A percentile compares a stretch with the other conserved stretches of the same genome.
Conservation (phyloP, 2,329 filamentous ascomycete genomes). For the Xylariaceae sp. region DNA sequence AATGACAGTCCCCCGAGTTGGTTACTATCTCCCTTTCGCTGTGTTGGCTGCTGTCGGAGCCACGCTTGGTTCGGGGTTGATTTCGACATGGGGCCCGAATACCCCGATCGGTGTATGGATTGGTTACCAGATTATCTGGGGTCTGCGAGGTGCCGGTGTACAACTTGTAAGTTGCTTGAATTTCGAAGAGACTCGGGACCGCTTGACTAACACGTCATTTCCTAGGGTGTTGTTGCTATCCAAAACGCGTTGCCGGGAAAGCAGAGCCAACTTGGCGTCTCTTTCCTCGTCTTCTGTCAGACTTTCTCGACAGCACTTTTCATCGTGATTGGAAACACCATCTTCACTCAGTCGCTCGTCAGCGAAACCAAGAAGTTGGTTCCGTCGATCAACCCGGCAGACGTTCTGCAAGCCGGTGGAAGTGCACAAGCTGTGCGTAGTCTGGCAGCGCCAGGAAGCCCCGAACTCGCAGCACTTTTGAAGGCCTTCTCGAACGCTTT, state of each 20-base stretch:
- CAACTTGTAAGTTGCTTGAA: conserved; percentile 22
- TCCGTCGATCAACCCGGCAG: conserved; percentile 25
- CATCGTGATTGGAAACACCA: conserved; percentile 28
- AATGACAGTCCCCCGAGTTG: conserved; percentile 25
- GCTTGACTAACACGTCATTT: not conserved
- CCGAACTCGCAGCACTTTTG: conserved; percentile 26
- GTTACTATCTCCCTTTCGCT: conserved; percentile 30
- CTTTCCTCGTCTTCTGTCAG: conserved; percentile 30
- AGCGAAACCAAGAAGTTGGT: conserved; percentile 21
- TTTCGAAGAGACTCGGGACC: not conserved
- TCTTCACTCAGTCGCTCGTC: conserved; percentile 28
- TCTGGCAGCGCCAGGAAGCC: conserved; percentile 25
- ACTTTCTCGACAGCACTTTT: conserved; percentile 28
- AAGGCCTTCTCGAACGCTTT: conserved; percentile 25
- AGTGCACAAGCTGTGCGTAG: conserved; percentile 28
- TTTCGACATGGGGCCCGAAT: conserved; percentile 27
- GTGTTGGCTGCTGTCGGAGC: conserved; percentile 22
- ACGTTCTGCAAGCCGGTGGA: conserved; percentile 27
- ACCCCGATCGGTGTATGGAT: conserved; percentile 27
- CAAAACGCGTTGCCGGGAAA: conserved; percentile 27
- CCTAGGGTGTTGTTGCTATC: conserved; percentile 26
- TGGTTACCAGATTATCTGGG: conserved; percentile 30
- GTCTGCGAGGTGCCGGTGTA: conserved; percentile 25
- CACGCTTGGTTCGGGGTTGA: conserved; percentile 25
- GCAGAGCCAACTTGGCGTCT: conserved; percentile 27